Conservation (phyloP, 495 filamentous ascomycete genomes). For the Penicillium mononematosum region DNA sequence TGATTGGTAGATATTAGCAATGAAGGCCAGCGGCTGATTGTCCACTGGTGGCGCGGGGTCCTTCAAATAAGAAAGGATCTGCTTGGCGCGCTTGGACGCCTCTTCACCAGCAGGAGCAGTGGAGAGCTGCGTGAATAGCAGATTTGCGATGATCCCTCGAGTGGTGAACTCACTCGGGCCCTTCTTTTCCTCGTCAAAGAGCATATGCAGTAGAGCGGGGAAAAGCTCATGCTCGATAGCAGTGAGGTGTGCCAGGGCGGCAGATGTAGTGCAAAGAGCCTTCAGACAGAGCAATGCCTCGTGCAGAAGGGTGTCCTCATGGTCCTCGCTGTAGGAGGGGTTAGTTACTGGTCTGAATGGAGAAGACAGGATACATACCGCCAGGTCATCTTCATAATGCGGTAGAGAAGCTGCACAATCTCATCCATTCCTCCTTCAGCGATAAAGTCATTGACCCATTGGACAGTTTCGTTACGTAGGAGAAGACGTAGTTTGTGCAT, state of each 20-base stretch:
- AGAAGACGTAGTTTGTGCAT: conserved; percentile 90
- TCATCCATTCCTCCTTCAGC: conserved; percentile 87
- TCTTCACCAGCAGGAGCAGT: conserved; percentile 51
- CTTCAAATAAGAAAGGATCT: conserved; percentile 72
- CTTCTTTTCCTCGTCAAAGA: conserved; percentile 96
- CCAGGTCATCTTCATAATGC: conserved; percentile 95
- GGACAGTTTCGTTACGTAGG: conserved; percentile 88
- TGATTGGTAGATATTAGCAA: conserved; percentile 80
- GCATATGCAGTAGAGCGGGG: conserved; percentile 79
- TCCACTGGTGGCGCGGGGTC: conserved; percentile 77
- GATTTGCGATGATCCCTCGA: conserved; percentile 77
- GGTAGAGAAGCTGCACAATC: conserved; percentile 78
- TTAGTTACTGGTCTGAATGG: conserved; percentile 16
- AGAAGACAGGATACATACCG: conserved; percentile 56
- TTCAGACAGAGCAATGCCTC: conserved; percentile 93
- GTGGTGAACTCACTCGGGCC: conserved; percentile 96
- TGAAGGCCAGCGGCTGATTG: conserved; percentile 76
- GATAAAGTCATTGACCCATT: conserved; percentile 92
- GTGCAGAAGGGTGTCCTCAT: conserved; percentile 90
- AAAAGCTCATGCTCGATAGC: conserved; percentile 78
- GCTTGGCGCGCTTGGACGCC: conserved; percentile 55
- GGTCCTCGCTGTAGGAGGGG: conserved; percentile 73
- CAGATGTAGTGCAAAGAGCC: conserved; percentile 85
- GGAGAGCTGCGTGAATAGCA: conserved; percentile 82
- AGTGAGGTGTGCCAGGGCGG: conserved; percentile 77